Evolutionary conservation across 257 asterid species (phyloP), one percentile per base, ranked within the genome.

Genomic region (Anisodus tanguticus): DNA sequence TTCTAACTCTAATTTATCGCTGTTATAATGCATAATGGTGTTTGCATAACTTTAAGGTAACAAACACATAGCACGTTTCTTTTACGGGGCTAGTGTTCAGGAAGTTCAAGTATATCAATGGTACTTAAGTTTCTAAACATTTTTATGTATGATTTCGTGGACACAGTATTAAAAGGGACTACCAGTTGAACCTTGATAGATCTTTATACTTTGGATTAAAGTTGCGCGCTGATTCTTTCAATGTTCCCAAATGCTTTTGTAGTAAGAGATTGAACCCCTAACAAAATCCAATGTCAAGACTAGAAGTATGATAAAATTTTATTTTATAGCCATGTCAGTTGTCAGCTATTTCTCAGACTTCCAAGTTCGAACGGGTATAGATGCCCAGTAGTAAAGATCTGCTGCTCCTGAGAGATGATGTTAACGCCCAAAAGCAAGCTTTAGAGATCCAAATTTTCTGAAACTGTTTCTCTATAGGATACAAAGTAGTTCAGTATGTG

Each of bases 351-450:
- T 74, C 43, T 49, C 43, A 49, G 60, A 74, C 22, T 74, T 22
- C 2, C 3, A 49, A 12, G 39, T 74, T 74, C 62, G 22, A 74
- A 22, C 8, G 2, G 12, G 22, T 19, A 54, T 49, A 74, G 81
- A 49, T 8, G 2, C 10, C 2, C 10, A 74, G 60, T 49, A 74
- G 43, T 53, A 74, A 19, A 49, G 81, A 74, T 49, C 62, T 74
- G 62, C 62, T 49, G 59, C n/a, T 74, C 81, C 62, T 12, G 16
- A 74, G 80, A 74, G 80, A 74, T 22, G 80, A 22, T 12, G 12
- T 22, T 22, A 53, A 19, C 0, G 0, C 62, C 60, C n/a, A 3
- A 54, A 74, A 22, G n/a, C 62, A 49, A 74, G 81, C 19, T 11
- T 49, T 31, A 31, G 45, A 5, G 62, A 74, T 74, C 6, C 45